phyloP scores from a whole-genome alignment of 1,284 basidiomycete genomes.

The Ganoderma sinense region DNA sequence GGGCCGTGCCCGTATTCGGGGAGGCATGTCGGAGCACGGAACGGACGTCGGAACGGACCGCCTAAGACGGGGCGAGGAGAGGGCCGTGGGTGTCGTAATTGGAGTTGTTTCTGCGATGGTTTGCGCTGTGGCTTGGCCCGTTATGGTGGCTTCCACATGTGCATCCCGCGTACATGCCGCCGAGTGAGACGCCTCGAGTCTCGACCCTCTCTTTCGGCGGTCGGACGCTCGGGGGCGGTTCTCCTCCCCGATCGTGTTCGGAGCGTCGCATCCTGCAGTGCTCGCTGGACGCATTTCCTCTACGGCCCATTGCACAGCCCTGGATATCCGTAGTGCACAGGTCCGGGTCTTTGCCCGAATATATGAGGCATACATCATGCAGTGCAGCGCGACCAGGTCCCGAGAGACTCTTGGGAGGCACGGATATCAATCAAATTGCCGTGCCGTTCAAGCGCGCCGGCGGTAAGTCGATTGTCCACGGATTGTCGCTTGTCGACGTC shows the following conservation, averaged over 20 bases:
- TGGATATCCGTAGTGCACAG: background rate
- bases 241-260: constrained; percentile 3
- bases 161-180: background rate
- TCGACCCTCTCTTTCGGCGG: background rate
- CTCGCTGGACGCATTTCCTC: background rate
- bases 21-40: background rate
- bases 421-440: constrained; percentile 21
- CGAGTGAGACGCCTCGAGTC: background rate
- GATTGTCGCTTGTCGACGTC: constrained; percentile 3
- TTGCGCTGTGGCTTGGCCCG: background rate
- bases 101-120: background rate
- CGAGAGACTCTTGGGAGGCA: constrained; percentile 6
- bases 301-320: background rate
- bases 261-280: background rate
- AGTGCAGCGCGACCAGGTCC: background rate
- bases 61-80: background rate
- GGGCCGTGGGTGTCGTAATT: background rate
- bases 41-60: constrained; percentile 1
- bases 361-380: background rate
- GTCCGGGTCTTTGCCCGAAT: background rate
- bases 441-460: constrained; percentile 8
- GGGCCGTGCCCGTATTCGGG: background rate
- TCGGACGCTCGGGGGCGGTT: background rate
- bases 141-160: background rate
- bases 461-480: background rate